Conservation (phyloP, 441 rosid genomes). For the Biscutella laevigata region DNA sequence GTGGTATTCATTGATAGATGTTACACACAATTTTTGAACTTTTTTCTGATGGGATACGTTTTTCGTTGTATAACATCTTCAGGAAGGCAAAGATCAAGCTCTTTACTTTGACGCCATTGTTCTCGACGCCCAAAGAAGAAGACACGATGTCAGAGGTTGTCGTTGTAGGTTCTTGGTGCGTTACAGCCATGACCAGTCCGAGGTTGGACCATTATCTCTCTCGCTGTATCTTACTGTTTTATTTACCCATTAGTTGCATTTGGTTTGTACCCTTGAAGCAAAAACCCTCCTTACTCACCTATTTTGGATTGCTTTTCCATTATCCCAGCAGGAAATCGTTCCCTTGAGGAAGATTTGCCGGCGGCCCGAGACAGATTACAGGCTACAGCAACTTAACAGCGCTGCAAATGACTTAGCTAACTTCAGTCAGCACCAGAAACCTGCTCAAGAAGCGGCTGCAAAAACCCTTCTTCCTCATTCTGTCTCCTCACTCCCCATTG, state of each 20-base stretch:
- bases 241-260: neutral
- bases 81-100: slow-evolving; percentile 99
- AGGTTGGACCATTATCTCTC: slow-evolving; percentile 44
- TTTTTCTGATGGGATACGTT: too few species aligned
- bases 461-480: slow-evolving; percentile 12
- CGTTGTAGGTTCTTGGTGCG: slow-evolving; percentile 97
- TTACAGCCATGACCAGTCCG: slow-evolving; percentile 89
- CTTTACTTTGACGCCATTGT: slow-evolving; percentile 93
- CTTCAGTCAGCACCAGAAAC: slow-evolving; percentile 38
- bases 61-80: slow-evolving; percentile 23
- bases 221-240: slow-evolving; percentile 3
- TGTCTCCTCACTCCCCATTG: slow-evolving; percentile 12
- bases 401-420: slow-evolving; percentile 37
- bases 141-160: slow-evolving; percentile 98
- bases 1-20: neutral
- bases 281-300: slow-evolving; percentile 15
- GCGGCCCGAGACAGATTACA: slow-evolving; percentile 92
- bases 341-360: slow-evolving; percentile 87
- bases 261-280: slow-evolving; percentile 4
- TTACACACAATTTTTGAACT: too few species aligned
- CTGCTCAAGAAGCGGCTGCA: slow-evolving; percentile 11
- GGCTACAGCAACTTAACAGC: slow-evolving; percentile 79
- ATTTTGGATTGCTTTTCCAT: slow-evolving; percentile 10
- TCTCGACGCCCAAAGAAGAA: slow-evolving; percentile 91
- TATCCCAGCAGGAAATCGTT: slow-evolving; percentile 69